Evolutionary conservation across 192 early-diverging fungal species (phyloP), one percentile per base, ranked within the genome.

Genomic region (Linnemannia hyalina): DNA sequence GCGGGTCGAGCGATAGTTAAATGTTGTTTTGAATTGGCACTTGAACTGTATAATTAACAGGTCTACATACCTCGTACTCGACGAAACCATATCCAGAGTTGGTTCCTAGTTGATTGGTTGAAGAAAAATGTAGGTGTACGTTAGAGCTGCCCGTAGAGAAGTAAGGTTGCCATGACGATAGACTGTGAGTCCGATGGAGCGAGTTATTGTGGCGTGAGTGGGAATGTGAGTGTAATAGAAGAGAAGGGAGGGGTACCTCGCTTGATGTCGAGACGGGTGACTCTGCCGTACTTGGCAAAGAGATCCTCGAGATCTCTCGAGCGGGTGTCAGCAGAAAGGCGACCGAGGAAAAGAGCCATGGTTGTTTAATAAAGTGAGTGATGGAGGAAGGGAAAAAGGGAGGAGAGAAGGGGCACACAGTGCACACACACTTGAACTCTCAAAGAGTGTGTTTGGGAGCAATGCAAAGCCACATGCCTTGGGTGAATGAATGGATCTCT

Each of bases 231-330:
- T 11, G 52, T 52, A 16, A 52, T 52, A 52, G 18, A 20, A 52
- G 2, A 22, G 49, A 6, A 22, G 18, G 5, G 16, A 68, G 42
- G 44, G 3, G 29, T 87, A 90, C 91, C 90, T 85, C 90, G 75
- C 85, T 92, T 92, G 36, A 92, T 83, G 80, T 92, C 91, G 42
- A 92, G 88, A 68, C 91, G 88, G 74, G 88, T 92, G 69, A 92
- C 85, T 74, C 88, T 87, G 70, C 91, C 91, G 80, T 89, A 92
- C 78, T 90, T 90, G 76, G 88, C 78, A 88, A 92, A 92, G 36
- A 92, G 89, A 68, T 93, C 89, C 77, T 92, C 91, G 46, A 92
- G 85, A 88, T 92, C 91, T 75, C 91, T 85, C 38, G 88, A 86
- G 84, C 83, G 81, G 36, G 83, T 91, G 74, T 89, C 88, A 52